Evolutionary conservation across 2,329 filamentous ascomycete species (phyloP).

Genomic region (Arachnopeziza araneosa): DNA sequence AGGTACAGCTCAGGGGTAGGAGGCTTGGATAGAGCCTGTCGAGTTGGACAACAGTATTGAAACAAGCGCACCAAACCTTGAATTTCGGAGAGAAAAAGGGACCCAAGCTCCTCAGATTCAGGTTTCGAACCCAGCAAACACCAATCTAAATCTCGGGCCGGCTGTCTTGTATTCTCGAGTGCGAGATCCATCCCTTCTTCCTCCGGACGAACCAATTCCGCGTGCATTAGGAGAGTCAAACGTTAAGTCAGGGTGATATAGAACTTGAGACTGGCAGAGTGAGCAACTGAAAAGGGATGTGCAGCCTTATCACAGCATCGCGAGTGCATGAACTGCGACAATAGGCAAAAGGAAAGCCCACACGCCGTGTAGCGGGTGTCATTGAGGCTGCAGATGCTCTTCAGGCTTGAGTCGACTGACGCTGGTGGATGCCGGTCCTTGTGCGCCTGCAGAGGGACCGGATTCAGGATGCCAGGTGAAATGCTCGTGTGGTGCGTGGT

Average conservation of each 20-base stretch:
- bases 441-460: neutral
- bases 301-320: neutral
- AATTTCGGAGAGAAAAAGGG: neutral
- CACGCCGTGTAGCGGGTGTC: neutral
- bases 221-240: neutral
- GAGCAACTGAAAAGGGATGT: neutral
- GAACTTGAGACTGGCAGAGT: neutral
- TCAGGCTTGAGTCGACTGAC: neutral
- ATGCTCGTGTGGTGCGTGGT: neutral
- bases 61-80: neutral
- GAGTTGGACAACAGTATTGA: neutral
- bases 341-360: neutral
- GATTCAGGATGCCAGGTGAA: too few relatives aligned
- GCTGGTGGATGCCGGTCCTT: neutral
- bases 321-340: neutral
- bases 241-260: neutral
- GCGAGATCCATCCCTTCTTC: neutral
- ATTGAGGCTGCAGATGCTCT: neutral
- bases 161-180: neutral
- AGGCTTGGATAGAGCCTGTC: neutral
- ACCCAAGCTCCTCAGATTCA: neutral
- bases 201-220: neutral
- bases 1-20: neutral
- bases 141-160: neutral
- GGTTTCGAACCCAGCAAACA: neutral